Conservation (phyloP, 345 rosid genomes). For the Hypericum androsaemum region DNA sequence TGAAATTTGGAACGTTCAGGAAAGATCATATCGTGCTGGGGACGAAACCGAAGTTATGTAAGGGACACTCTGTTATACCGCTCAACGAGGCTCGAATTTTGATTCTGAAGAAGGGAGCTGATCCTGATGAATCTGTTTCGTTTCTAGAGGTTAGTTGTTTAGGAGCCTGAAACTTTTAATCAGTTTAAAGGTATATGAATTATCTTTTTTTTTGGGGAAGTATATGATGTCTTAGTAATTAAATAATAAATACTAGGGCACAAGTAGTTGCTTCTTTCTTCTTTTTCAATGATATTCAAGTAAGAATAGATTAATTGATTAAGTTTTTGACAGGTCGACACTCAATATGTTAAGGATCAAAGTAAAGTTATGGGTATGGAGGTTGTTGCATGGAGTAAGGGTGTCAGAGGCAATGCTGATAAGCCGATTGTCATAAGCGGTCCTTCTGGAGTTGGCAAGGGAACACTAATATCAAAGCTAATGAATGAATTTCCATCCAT, state of each 20-base stretch:
- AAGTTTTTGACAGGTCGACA: slow-evolving; percentile 44
- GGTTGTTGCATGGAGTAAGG: slow-evolving; percentile 91
- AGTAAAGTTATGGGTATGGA: slow-evolving; percentile 31
- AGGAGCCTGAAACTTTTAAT: slow-evolving; percentile 2
- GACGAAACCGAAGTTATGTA: slow-evolving; percentile 49
- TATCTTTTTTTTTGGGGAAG: too few relatives aligned
- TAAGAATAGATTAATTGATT: neutral
- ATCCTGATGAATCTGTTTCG: slow-evolving; percentile 66
- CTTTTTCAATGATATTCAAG: too few relatives aligned
- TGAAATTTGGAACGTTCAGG: slow-evolving; percentile 30
- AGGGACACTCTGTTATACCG: slow-evolving; percentile 47
- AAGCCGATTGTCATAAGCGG: slow-evolving; percentile 76
- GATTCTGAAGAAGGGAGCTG: slow-evolving; percentile 58
- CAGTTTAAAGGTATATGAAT: too few relatives aligned
- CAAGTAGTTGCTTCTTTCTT: too few relatives aligned
- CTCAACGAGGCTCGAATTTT: slow-evolving; percentile 54
- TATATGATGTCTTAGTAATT: too few relatives aligned
- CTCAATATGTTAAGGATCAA: slow-evolving; percentile 54
- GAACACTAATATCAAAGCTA: slow-evolving; percentile 64
- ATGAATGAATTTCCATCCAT: slow-evolving; percentile 67
- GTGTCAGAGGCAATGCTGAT: slow-evolving; percentile 52
- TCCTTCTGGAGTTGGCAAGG: slow-evolving; percentile 93
- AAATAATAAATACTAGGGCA: too few relatives aligned
- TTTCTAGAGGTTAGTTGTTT: slow-evolving; percentile 79
- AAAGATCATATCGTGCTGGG: slow-evolving; percentile 57